Conservation (phyloP, 768 basidiomycete species). For the Boletus rubropictus region DNA sequence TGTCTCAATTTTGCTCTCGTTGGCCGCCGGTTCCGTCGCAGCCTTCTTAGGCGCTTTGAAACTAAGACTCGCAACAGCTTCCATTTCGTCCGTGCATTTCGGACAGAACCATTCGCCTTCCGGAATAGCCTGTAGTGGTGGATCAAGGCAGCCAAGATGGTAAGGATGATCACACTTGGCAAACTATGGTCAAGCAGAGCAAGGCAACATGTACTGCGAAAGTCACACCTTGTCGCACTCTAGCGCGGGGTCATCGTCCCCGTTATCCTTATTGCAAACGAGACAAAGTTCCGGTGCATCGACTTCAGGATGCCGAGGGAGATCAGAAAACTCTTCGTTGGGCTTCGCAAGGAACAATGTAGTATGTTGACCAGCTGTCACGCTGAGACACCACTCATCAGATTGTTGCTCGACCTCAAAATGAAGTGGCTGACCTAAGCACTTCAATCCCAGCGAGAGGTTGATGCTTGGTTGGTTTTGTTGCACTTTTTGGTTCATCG, state of each 20-base stretch:
- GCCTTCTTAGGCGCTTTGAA: slow-evolving; percentile 19
- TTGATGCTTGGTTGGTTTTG: slow-evolving; percentile 68
- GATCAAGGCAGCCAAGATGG: slow-evolving; percentile 75
- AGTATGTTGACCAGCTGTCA: slow-evolving; percentile 84
- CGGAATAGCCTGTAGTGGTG: slow-evolving; percentile 71
- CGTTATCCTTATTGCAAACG: slow-evolving; percentile 63
- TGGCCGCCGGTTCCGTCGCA: slow-evolving; percentile 2
- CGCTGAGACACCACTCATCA: slow-evolving; percentile 36
- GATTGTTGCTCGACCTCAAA: background rate
- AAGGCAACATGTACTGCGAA: background rate
- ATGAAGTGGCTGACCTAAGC: slow-evolving; percentile 51
- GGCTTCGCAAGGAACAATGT: slow-evolving; percentile 79
- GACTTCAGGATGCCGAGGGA: slow-evolving; percentile 80
- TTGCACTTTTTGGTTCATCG: slow-evolving; percentile 80
- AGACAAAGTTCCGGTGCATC: slow-evolving; percentile 63
- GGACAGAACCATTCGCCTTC: slow-evolving; percentile 94
- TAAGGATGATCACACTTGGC: slow-evolving; percentile 83
- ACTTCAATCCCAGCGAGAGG: slow-evolving; percentile 77
- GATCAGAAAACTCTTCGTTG: slow-evolving; percentile 64
- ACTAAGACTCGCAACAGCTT: slow-evolving; percentile 32
- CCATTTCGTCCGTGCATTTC: slow-evolving; percentile 56
- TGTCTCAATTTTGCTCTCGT: slow-evolving; percentile 24
- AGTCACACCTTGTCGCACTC: slow-evolving; percentile 82
- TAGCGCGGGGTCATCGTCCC: slow-evolving; percentile 66
- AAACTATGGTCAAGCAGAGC: slow-evolving; percentile 2